Evolutionary conservation across 192 early-diverging fungal species (phyloP).

Genomic region (Cladochytrium replicatum): DNA sequence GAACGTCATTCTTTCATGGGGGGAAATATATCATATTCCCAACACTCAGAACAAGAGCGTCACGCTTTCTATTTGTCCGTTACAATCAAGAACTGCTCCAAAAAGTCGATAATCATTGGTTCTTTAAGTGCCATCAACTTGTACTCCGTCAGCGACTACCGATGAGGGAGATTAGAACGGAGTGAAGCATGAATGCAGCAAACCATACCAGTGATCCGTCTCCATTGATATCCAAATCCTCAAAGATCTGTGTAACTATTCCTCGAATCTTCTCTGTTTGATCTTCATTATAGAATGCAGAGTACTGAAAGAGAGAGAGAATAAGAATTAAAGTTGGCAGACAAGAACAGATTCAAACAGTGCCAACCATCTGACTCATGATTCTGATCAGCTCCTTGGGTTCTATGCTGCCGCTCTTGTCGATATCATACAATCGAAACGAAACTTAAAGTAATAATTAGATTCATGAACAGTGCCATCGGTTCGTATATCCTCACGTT

Average conservation of each 20-base stretch:
- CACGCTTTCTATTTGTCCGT: conserved; percentile 2
- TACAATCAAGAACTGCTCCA: conserved; percentile 58
- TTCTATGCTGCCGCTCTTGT: conserved; percentile 65
- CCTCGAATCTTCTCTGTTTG: conserved; percentile 51
- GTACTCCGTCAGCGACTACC: conserved; percentile 60
- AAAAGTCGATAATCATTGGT: conserved; percentile 64
- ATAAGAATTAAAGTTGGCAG: not conserved
- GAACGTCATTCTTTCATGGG: no score
- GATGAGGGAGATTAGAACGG: not conserved
- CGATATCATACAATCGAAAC: conserved; percentile 70
- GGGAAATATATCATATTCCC: no score
- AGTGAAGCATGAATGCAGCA: not conserved
- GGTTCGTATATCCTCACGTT: conserved; percentile 38
- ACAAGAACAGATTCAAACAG: not conserved
- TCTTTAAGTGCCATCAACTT: conserved; percentile 72
- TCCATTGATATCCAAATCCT: conserved; percentile 70
- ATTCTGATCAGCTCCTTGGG: conserved; percentile 60
- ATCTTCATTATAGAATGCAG: conserved; percentile 56
- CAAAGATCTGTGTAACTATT: conserved; percentile 62
- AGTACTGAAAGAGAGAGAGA: conserved; percentile 18
- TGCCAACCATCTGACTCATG: conserved; percentile 65
- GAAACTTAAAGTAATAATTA: conserved; percentile 41
- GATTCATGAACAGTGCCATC: not conserved
- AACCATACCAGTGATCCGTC: conserved; percentile 58
- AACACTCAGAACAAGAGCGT: no score